A percentile compares a stretch with the other conserved stretches of the same genome.
Conservation (phyloP, 2,329 filamentous ascomycete genomes). For the Helotiales sp. region DNA sequence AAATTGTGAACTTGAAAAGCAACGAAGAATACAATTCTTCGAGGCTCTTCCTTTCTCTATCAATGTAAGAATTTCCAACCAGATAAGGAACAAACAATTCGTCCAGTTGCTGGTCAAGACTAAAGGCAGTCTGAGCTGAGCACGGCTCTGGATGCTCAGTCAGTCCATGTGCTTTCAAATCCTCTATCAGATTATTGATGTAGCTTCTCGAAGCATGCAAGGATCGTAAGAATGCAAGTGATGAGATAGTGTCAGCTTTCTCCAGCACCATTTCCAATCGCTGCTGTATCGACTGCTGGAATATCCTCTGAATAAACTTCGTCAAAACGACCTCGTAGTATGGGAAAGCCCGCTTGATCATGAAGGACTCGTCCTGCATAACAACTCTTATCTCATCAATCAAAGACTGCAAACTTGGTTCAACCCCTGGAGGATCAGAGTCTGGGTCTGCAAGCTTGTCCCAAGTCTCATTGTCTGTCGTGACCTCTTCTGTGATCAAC, state of each 20-base stretch:
- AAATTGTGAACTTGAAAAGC: conserved; percentile 96
- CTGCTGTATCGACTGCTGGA: conserved; percentile 97
- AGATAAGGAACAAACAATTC: conserved; percentile 75
- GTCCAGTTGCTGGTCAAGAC: conserved; percentile 71
- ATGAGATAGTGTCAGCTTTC: conserved; percentile 89
- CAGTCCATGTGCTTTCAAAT: conserved; percentile 88
- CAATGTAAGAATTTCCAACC: conserved; percentile 69
- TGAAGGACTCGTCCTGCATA: conserved; percentile 94
- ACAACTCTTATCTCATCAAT: conserved; percentile 94
- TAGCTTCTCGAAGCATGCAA: conserved; percentile 89
- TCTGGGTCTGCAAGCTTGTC: conserved; percentile 93
- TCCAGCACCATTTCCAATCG: conserved; percentile 92
- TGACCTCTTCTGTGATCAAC: conserved; percentile 72
- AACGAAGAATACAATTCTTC: conserved; percentile 87
- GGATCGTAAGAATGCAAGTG: conserved; percentile 85
- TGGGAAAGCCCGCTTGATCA: conserved; percentile 94
- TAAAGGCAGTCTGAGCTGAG: conserved; percentile 80
- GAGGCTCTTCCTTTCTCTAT: conserved; percentile 66
- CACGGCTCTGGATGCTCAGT: conserved; percentile 94
- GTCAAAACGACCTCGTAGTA: conserved; percentile 92
- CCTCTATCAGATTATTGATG: conserved; percentile 84
- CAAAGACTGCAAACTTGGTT: conserved; percentile 87
- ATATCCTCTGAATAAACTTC: conserved; percentile 92
- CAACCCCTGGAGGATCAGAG: conserved; percentile 84
- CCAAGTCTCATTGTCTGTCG: conserved; percentile 65